Evolutionary conservation across 2,329 filamentous ascomycete genomes (phyloP), one percentile per base, ranked within the genome.

Genomic region (Neonectria sp.): DNA sequence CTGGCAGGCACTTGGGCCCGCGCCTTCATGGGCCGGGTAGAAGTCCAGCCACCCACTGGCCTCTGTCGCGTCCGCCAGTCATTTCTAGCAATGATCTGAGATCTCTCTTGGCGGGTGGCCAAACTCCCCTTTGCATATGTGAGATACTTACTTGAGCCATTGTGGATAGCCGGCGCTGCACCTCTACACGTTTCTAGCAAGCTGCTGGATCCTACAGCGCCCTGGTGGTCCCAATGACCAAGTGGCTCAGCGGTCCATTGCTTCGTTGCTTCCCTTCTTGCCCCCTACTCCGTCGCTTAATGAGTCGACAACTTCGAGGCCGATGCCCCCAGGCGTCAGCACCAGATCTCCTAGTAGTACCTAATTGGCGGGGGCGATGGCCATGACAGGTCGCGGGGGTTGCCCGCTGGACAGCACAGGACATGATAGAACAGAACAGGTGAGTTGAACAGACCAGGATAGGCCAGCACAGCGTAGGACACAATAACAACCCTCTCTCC

Each of bases 31-130:
- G 33, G 51, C 24, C 25, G 51, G 31, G 31, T 11, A 40, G 55
- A 24, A 45, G 35, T n/a, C 53, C 46, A 63, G 40, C 51, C 49
- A 40, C 51, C 43, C 13, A 49, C 40, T 35, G 33, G 72, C 58
- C 60, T 71, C 64, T 46, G 60, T 67, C 65, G 59, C 67, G 71
- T 51, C 60, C 71, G 45, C 45, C 65, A 59, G 67, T 75, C 73
- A 72, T 73, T 72, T 75, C 64, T 57, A 67, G 68, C 59, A 65
- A 71, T 71, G 71, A 73, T 73, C 72, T 70, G 70, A 75, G 73
- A 76, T 76, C 73, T 76, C 72, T 66, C 67, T 67, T 70, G 71
- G 67, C 62, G 62, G 64, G 63, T 65, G 51, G 61, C 73, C 71
- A 70, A 37, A 74, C 45, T 75, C 53, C 73, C 68, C 53, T 73